These are phyloP conservation scores for Globisporangium perplexum DNA, from an alignment of 352 stramenopile species.

Conservation along the genomic window DNA sequence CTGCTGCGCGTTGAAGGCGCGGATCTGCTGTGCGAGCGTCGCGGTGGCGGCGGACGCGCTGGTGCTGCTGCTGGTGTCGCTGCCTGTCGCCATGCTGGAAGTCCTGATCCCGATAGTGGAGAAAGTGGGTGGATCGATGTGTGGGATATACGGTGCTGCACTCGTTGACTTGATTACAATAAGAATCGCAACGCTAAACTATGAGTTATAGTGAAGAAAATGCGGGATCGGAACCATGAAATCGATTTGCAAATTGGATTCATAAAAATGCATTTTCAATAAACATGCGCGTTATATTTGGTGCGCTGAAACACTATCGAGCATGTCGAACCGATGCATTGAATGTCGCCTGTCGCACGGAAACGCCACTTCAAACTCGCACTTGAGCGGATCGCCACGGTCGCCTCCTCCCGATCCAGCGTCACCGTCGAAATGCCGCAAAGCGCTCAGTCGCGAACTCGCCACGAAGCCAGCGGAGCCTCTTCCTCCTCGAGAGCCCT, in stretches of 20 bases:
- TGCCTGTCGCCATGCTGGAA: too few relatives aligned
- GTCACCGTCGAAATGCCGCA: not conserved
- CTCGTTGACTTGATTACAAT: not conserved
- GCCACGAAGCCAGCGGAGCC: not conserved
- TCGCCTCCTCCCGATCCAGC: not conserved
- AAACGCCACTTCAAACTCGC: not conserved
- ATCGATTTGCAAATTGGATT: too few relatives aligned
- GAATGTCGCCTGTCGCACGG: not conserved
- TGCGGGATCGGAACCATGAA: too few relatives aligned
- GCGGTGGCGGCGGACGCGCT: not conserved
- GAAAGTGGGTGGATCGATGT: not conserved
- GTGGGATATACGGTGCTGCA: not conserved
- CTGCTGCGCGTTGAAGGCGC: slow-evolving; percentile 12
- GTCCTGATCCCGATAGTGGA: not conserved
- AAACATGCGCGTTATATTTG: not conserved
- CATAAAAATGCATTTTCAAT: not conserved
- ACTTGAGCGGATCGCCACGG: not conserved
- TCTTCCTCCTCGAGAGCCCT: not conserved
- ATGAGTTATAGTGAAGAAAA: not conserved
- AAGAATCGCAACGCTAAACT: not conserved
- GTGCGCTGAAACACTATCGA: not conserved
- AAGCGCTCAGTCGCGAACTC: not conserved
- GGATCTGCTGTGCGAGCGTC: slow-evolving; percentile 9
- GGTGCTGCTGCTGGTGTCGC: too few relatives aligned
- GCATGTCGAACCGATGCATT: not conserved